Conservation (phyloP, 108 stramenopile species). For the Cyclotella atomus region DNA sequence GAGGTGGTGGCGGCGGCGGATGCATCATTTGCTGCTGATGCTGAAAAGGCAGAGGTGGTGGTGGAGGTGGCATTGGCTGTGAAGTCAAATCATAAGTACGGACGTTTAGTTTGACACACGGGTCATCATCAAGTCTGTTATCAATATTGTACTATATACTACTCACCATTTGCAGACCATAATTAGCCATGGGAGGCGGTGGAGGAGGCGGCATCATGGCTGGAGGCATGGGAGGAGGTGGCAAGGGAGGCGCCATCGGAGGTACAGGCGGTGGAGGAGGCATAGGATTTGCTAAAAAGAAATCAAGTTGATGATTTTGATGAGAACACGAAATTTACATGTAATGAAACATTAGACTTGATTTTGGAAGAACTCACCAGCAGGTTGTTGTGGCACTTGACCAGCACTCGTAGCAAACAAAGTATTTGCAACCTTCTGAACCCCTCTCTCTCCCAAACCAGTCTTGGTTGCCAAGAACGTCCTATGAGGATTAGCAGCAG, state of each 20-base stretch:
- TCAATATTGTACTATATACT: no score
- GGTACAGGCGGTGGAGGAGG: conserved; percentile 19
- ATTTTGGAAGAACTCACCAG: no score
- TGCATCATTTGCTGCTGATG: neutral
- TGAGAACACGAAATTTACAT: neutral
- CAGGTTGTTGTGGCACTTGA: neutral
- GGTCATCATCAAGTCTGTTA: no score
- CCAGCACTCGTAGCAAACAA: conserved; percentile 45
- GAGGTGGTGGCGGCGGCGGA: neutral
- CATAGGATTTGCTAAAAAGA: conserved; percentile 1
- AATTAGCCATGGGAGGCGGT: conserved; percentile 18
- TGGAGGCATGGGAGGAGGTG: conserved; percentile 7
- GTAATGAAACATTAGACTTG: neutral
- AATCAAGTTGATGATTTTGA: neutral
- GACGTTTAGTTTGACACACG: no score
- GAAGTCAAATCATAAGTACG: no score
- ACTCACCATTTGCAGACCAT: no score
- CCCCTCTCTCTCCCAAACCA: conserved; percentile 39
- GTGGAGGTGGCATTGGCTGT: conserved; percentile 6
- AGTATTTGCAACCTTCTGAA: conserved; percentile 49
- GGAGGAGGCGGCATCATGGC: conserved; percentile 29
- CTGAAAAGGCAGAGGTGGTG: conserved; percentile 1
- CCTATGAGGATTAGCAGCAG: conserved; percentile 75
- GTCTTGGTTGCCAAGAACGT: conserved; percentile 49
- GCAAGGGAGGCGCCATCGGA: neutral